Evolutionary conservation across 768 basidiomycete species (phyloP).

Genomic region (Russula ochroleuca): DNA sequence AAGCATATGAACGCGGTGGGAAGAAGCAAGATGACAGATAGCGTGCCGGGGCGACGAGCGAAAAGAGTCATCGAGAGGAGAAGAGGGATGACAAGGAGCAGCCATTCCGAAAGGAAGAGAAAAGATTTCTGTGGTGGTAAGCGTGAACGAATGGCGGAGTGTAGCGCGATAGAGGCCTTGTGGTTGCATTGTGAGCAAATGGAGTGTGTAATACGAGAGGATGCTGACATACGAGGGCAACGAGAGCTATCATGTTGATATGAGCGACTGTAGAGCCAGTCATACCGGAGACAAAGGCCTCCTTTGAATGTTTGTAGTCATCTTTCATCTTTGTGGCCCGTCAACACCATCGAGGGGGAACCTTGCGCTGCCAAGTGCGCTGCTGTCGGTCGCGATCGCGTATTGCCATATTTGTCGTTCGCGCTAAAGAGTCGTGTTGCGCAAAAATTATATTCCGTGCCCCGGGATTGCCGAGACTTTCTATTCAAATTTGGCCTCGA

Average conservation of each 20-base stretch:
- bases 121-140: slow-evolving; percentile 40
- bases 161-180: slow-evolving; percentile 69
- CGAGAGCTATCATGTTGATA: slow-evolving; percentile 63
- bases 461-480: neutral
- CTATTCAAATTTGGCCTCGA: neutral
- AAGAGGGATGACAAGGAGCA: slow-evolving; percentile 69
- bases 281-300: slow-evolving; percentile 73
- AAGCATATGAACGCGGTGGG: slow-evolving; percentile 44
- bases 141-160: slow-evolving; percentile 55
- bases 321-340: neutral
- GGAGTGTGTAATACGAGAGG: neutral
- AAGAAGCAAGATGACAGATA: slow-evolving; percentile 48
- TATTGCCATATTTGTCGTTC: neutral
- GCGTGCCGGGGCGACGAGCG: slow-evolving; percentile 50
- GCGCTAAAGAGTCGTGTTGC: neutral
- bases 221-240: slow-evolving; percentile 51
- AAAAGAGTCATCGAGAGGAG: slow-evolving; percentile 77
- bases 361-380: no score
- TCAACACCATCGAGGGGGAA: neutral
- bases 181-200: neutral
- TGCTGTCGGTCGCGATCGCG: neutral
- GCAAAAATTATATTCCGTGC: neutral
- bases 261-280: slow-evolving; percentile 65
- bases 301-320: slow-evolving; percentile 72
- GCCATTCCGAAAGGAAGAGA: slow-evolving; percentile 55